Evolutionary conservation across 306 rosid genomes (phyloP).

Genomic region (Vachellia collinsii): DNA sequence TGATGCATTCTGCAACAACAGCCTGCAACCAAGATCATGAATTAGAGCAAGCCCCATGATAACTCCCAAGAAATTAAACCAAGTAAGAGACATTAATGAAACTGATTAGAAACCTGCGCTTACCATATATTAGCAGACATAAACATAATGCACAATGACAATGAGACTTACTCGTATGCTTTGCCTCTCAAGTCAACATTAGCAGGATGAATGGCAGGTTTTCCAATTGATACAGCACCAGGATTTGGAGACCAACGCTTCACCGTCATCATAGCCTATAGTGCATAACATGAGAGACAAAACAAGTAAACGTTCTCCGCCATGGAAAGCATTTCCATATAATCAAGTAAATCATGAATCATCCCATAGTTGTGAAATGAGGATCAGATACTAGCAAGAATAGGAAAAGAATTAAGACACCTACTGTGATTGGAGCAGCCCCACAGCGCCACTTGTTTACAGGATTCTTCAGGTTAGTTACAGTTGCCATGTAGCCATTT

Average conservation of each 20-base stretch:
- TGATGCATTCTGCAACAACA: conserved; percentile 70
- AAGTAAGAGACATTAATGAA: background rate
- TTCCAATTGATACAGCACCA: conserved; percentile 74
- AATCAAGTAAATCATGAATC: conserved; percentile 12
- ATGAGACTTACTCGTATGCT: conserved; percentile 80
- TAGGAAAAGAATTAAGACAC: conserved; percentile 22
- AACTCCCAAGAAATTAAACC: conserved; percentile 9
- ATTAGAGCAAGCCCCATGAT: conserved; percentile 24
- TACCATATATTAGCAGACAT: background rate
- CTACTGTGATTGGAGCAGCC: conserved; percentile 71
- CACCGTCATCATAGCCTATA: conserved; percentile 93
- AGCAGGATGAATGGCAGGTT: conserved; percentile 96
- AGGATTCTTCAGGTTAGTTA: conserved; percentile 69
- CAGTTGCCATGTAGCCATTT: conserved; percentile 77
- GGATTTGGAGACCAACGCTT: conserved; percentile 94
- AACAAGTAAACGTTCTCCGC: conserved; percentile 21
- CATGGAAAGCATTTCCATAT: conserved; percentile 3
- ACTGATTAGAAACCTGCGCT: background rate
- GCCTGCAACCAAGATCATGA: conserved; percentile 57
- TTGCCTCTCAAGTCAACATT: conserved; percentile 98
- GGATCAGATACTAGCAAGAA: conserved; percentile 11
- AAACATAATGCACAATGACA: conserved; percentile 3
- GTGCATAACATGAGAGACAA: conserved; percentile 31
- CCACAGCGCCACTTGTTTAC: conserved; percentile 80
- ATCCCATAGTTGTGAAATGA: background rate